Percentiles rank a stretch among this genome's conserved stretches.
These are phyloP conservation scores for Salix udensis DNA, from an alignment of 345 rosid genomes.

Conservation along the genomic window DNA sequence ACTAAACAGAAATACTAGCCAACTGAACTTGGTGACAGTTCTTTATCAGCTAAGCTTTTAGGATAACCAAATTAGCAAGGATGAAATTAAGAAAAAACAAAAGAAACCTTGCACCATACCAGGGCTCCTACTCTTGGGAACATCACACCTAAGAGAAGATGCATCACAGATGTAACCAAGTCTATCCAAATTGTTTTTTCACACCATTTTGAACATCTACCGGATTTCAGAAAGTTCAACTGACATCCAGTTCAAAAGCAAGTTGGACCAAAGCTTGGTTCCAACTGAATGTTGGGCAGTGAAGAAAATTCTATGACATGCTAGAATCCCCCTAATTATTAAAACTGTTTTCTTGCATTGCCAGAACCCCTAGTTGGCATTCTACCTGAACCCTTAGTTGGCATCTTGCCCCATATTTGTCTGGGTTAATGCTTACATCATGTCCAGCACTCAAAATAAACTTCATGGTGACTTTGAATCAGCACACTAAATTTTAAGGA, in stretches of 20 bases:
- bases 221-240: not conserved
- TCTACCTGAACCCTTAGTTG: not conserved
- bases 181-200: not conserved
- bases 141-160: not conserved
- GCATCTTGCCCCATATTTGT: not conserved
- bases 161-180: not conserved
- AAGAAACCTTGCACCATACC: not conserved
- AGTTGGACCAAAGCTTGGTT: not conserved
- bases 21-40: not conserved
- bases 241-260: not conserved
- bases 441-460: not conserved
- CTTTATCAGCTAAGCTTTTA: not conserved
- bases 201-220: not conserved
- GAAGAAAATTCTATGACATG: not conserved
- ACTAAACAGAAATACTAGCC: not conserved
- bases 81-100: not conserved
- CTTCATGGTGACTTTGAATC: not conserved
- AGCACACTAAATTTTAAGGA: not conserved
- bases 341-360: not conserved
- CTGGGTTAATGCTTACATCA: not conserved
- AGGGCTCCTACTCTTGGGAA: not conserved
- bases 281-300: not conserved
- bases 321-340: not conserved
- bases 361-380: not conserved
- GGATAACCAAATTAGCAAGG: not conserved